These are phyloP conservation scores for Plasmodium vivax DNA, from an alignment of 169 alveolate species.

Conservation along the genomic window DNA sequence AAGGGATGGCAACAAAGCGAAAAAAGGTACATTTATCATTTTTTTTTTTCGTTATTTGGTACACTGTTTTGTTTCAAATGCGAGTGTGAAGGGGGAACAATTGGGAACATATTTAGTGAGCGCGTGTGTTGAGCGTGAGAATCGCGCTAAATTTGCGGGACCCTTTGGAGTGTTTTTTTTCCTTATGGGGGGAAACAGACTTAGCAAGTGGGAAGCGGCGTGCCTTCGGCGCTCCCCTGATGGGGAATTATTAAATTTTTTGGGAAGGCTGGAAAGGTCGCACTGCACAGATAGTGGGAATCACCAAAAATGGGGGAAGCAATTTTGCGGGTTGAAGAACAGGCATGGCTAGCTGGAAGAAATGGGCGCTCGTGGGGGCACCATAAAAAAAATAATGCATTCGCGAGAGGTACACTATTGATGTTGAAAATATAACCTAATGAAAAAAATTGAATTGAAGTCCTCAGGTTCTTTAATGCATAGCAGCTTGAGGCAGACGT, in stretches of 20 bases:
- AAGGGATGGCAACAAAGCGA: neutral
- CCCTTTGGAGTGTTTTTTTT: neutral
- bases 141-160: neutral
- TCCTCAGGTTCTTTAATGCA: neutral
- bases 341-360: neutral
- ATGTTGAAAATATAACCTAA: neutral
- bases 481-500: neutral
- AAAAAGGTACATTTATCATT: neutral
- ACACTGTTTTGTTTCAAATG: neutral
- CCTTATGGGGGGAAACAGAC: neutral
- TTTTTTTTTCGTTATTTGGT: neutral
- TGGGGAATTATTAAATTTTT: neutral
- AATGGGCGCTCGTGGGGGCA: neutral
- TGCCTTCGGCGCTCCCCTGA: neutral
- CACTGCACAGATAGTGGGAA: neutral
- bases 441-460: neutral
- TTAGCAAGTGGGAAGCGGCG: neutral
- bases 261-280: neutral
- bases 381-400: neutral
- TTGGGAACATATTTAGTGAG: neutral
- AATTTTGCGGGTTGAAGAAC: neutral
- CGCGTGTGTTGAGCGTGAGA: neutral
- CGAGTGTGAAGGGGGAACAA: neutral
- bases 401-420: neutral
- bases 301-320: neutral